These are phyloP conservation scores for Blastomyces gilchristii DNA, from an alignment of 2,329 filamentous ascomycete species.

Conservation along the genomic window DNA sequence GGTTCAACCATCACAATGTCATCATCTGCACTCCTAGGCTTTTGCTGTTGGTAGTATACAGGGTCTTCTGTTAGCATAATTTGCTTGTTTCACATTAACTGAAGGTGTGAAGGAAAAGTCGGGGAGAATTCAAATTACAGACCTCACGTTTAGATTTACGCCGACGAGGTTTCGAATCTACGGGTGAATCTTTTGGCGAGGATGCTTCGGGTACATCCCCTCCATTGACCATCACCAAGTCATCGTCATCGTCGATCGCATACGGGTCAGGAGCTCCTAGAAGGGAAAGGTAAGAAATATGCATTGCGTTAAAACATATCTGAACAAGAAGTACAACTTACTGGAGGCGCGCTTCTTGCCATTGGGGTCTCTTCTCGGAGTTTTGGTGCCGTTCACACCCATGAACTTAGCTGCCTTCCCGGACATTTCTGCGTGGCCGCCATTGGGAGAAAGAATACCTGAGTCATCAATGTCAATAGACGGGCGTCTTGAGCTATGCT, in stretches of 20 bases:
- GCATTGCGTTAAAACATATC: neutral
- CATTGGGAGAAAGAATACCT: constrained; percentile 60
- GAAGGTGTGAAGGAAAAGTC: neutral
- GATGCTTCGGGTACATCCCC: constrained; percentile 29
- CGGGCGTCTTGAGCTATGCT: constrained; percentile 51
- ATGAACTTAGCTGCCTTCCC: constrained; percentile 72
- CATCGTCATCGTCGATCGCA: constrained; percentile 55
- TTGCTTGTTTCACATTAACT: neutral
- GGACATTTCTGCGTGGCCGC: constrained; percentile 54
- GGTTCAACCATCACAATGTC: constrained; percentile 48
- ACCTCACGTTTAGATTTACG: constrained; percentile 33
- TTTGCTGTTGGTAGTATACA: constrained; percentile 22
- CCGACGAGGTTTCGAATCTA: constrained; percentile 22
- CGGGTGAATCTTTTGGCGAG: constrained; percentile 25
- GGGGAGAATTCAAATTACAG: constrained; percentile 9
- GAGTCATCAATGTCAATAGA: constrained; percentile 54
- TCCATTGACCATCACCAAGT: constrained; percentile 49
- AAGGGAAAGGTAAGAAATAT: neutral
- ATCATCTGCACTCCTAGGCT: constrained; percentile 30
- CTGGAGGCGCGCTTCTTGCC: constrained; percentile 3
- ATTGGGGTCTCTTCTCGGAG: constrained; percentile 32
- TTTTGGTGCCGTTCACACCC: constrained; percentile 44
- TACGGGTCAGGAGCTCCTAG: constrained; percentile 46
- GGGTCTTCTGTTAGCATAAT: constrained; percentile 9
- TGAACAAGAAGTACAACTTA: neutral